Evolutionary conservation across 2,329 filamentous ascomycete genomes (phyloP).

Genomic region (Colletotrichum tropicicola): DNA sequence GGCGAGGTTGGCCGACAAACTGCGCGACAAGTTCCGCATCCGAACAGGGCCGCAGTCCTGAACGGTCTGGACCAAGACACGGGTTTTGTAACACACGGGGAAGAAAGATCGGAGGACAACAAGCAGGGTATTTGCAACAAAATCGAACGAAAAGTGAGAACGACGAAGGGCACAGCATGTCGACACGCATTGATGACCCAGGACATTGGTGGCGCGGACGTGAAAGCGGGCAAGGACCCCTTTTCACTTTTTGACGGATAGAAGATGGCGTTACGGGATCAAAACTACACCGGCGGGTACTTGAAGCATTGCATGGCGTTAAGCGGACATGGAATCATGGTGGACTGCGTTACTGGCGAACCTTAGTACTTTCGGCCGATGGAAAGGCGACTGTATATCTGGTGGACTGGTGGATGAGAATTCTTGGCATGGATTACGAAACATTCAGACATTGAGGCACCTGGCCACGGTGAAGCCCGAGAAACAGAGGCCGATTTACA

Average conservation of each 20-base stretch:
- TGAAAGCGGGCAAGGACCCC: background rate
- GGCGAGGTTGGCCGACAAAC: slow-evolving; percentile 55
- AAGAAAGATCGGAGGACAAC: background rate
- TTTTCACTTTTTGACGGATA: slow-evolving; percentile 3
- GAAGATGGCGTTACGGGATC: slow-evolving; percentile 13
- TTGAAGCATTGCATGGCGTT: slow-evolving; percentile 32
- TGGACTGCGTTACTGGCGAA: background rate
- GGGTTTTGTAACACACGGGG: background rate
- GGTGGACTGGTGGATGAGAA: background rate
- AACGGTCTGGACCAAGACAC: no score
- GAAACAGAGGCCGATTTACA: background rate
- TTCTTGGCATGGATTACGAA: background rate
- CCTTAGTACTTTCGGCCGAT: background rate
- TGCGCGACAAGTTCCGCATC: slow-evolving; percentile 63
- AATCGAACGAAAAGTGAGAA: background rate
- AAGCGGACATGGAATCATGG: background rate
- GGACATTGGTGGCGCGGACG: background rate
- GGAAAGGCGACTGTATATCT: background rate
- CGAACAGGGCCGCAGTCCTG: slow-evolving; percentile 53
- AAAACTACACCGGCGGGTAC: background rate
- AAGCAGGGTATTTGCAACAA: background rate
- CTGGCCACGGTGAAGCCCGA: background rate
- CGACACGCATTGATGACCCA: background rate
- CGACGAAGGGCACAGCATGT: background rate
- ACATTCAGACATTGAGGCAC: background rate